Conservation (phyloP, 2,329 filamentous ascomycete species). For the Pestalotiopsis sp. region DNA sequence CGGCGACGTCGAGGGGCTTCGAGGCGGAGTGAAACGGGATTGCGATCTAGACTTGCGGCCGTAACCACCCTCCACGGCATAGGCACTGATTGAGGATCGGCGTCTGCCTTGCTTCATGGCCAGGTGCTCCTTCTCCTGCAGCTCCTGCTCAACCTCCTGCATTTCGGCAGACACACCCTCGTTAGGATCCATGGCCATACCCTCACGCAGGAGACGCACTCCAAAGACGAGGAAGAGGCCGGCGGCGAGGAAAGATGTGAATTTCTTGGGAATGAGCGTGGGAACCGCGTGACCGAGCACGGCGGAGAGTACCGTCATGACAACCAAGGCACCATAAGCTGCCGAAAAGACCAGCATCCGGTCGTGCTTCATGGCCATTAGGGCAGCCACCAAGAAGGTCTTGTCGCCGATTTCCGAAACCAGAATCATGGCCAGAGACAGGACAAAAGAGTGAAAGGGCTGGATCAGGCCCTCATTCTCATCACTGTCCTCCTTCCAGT, state of each 20-base stretch:
- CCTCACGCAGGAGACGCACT: conserved; percentile 80
- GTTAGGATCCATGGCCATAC: conserved; percentile 82
- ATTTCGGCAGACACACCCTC: conserved; percentile 96
- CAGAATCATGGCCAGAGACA: conserved; percentile 96
- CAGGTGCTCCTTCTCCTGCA: conserved; percentile 88
- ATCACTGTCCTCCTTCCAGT: conserved; percentile 38
- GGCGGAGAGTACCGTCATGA: conserved; percentile 95
- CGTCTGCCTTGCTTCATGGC: conserved; percentile 67
- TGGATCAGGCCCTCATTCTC: conserved; percentile 68
- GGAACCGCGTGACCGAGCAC: conserved; percentile 91
- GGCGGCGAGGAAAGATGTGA: conserved; percentile 86
- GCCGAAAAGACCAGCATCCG: conserved; percentile 91
- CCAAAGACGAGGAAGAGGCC: conserved; percentile 89
- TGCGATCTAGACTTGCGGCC: conserved; percentile 72
- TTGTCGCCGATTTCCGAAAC: conserved; percentile 98
- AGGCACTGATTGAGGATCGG: conserved; percentile 71
- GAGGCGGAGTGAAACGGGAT: conserved; percentile 75
- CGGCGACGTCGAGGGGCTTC: conserved; percentile 78
- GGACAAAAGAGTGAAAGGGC: conserved; percentile 83
- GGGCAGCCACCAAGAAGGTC: conserved; percentile 92
- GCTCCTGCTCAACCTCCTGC: conserved; percentile 92
- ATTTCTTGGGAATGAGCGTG: conserved; percentile 82
- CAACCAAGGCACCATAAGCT: conserved; percentile 85
- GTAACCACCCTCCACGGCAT: conserved; percentile 79
- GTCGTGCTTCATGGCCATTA: conserved; percentile 99